Conservation (phyloP, 2,329 filamentous ascomycete species). For the Colletotrichum sp. region DNA sequence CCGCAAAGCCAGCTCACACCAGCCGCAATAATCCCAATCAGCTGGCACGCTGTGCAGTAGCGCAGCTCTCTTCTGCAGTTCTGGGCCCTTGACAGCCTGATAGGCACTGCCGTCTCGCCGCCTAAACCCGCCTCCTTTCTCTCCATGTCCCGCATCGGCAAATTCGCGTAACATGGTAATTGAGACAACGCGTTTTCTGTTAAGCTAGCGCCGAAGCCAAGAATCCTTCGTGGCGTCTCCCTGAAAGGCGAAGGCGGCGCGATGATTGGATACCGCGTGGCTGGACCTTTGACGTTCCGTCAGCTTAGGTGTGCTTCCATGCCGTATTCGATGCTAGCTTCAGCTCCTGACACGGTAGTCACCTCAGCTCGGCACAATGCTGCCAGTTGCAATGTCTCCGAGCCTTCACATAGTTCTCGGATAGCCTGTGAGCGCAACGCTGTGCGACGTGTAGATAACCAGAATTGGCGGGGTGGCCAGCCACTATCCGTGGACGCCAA, state of each 20-base stretch:
- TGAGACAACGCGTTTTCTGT: not conserved
- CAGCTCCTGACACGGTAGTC: not conserved
- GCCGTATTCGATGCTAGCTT: not conserved
- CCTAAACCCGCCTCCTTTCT: not conserved
- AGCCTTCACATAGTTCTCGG: not conserved
- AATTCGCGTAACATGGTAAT: not conserved
- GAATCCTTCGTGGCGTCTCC: not conserved
- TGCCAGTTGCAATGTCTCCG: not conserved
- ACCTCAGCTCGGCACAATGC: not conserved
- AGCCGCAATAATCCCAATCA: not conserved
- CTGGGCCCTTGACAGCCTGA: not conserved
- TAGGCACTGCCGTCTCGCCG: not conserved
- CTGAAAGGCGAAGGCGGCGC: not conserved
- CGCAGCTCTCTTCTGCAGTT: not conserved
- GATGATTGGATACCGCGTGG: not conserved
- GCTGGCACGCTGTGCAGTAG: not conserved
- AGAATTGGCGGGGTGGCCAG: conserved; percentile 20
- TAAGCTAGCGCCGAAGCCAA: not conserved
- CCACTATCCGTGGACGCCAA: not conserved
- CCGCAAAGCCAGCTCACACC: not conserved
- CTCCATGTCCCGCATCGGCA: not conserved
- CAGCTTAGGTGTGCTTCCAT: not conserved
- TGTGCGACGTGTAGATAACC: not conserved
- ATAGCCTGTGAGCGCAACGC: not conserved
- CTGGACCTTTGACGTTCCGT: not conserved